Percentiles rank a stretch among this genome's conserved stretches.
Conservation (phyloP, 768 basidiomycete species). For the Leccinum imitatum region DNA sequence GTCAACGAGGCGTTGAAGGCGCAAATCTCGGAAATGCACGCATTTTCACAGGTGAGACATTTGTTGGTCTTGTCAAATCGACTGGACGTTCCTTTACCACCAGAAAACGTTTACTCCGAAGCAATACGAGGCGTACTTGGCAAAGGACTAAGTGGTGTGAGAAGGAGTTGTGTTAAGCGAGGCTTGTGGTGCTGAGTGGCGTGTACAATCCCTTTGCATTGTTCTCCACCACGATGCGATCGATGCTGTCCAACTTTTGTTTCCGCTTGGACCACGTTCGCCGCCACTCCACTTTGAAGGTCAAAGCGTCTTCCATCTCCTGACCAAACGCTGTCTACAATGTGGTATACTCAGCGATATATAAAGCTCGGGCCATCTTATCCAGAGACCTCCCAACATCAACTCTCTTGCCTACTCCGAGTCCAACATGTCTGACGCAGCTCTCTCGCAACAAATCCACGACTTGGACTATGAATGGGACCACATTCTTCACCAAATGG, state of each 20-base stretch:
- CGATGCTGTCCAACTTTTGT: neutral
- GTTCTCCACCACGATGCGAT: constrained; percentile 5
- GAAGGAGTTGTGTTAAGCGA: neutral
- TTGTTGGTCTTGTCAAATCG: neutral
- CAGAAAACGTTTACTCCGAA: constrained; percentile 75
- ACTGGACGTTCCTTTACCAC: neutral
- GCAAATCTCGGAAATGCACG: constrained; percentile 79
- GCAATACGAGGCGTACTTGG: constrained; percentile 55
- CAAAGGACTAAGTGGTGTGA: constrained; percentile 25
- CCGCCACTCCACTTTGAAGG: neutral
- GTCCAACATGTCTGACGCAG: constrained; percentile 13
- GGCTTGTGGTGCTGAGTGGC: neutral
- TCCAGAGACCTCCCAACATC: constrained; percentile 2
- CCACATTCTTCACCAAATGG: neutral
- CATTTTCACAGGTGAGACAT: constrained; percentile 75
- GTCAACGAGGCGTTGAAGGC: constrained; percentile 77
- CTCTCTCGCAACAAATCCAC: neutral
- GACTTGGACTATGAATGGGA: constrained; percentile 4
- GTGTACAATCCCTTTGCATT: neutral
- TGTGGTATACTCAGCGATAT: constrained; percentile 9
- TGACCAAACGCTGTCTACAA: neutral
- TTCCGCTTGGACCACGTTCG: constrained; percentile 10
- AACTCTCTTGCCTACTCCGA: neutral
- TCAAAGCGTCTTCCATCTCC: constrained; percentile 2
- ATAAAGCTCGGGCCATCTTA: constrained; percentile 12